Conservation (phyloP, 2,329 filamentous ascomycete genomes). For the Neofusicoccum sp. region DNA sequence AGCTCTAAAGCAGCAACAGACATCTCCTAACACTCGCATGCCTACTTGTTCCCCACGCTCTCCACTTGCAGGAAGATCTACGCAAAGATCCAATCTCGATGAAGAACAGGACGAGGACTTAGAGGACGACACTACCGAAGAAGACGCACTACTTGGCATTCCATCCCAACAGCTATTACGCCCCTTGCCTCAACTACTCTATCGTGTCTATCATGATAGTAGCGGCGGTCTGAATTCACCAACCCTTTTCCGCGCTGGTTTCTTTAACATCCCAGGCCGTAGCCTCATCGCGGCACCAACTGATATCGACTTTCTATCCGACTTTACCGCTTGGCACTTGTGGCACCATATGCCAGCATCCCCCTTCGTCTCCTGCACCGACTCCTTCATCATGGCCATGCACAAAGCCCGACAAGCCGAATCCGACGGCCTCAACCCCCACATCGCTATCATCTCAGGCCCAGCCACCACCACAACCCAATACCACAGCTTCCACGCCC, state of each 20-base stretch:
- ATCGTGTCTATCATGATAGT: not conserved
- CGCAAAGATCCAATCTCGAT: too few species aligned
- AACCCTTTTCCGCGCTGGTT: not conserved
- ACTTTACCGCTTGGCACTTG: not conserved
- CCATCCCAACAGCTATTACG: not conserved
- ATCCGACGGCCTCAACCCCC: not conserved
- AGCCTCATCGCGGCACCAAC: not conserved
- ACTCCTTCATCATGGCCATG: not conserved
- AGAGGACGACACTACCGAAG: not conserved
- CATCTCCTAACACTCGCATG: too few species aligned
- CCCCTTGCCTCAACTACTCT: not conserved
- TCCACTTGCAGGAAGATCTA: too few species aligned
- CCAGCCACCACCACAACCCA: not conserved
- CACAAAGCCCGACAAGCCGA: not conserved
- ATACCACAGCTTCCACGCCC: not conserved
- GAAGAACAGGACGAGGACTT: not conserved
- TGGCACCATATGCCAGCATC: not conserved
- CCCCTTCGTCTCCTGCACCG: not conserved
- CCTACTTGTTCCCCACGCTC: too few species aligned
- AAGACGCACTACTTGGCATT: not conserved
- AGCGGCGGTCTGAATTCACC: not conserved
- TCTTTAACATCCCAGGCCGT: not conserved
- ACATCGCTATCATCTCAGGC: not conserved
- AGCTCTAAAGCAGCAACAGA: too few species aligned
- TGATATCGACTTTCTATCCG: not conserved